Base-by-base conservation (phyloP, 371 early-diverging fungal genomes). In the Mortierella sp. region DNA sequence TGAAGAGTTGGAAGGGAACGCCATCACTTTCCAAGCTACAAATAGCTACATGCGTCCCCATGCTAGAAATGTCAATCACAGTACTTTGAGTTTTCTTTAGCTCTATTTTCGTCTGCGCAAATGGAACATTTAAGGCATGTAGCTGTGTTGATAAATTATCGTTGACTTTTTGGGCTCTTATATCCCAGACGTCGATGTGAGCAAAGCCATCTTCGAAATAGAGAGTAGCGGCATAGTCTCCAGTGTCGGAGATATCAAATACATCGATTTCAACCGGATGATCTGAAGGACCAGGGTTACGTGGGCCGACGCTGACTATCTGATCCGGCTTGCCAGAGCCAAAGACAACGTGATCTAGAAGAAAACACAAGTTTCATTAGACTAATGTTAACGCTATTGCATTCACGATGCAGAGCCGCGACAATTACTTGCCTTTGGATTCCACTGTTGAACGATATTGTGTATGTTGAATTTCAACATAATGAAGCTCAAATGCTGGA, bases 261-360 rank as follows among this genome's bases (percentile, higher is more conserved):
- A 60, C 32, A 0, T 26, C n/a, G 5, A 73, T 57, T 16, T 5
- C 32, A 2, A 51, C 26, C 0, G 70, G 70, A 5, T 6, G 11
- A 3, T 51, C 55, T 9, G 24, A 24, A 14, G 55, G 55, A 26
- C 12, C 24, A 8, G 59, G 55, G 18, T 52, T 55, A 0, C 28
- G 18, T 3, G 35, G 45, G 14, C 62, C 72, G 2, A 55, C 58
- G 11, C 62, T 67, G 37, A 73, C 57, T 22, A 67, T n/a, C 2
- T 67, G 67, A 24, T 62, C 35, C 0, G 73, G 73, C 20, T 22
- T 62, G 14, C 58, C 67, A 8, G 45, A 45, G 1, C 73, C 73
- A 43, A 37, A 73, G 12, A 73, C 9, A 45, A 73, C 28, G 32
- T 66, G 54, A 35, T 73, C 73, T 73, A 69, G 30, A 16, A n/a